Evolutionary conservation across 1,139 yeast genomes (phyloP), one percentile per base, ranked within the genome.

Genomic region (Debaryomyces nepalensis): DNA sequence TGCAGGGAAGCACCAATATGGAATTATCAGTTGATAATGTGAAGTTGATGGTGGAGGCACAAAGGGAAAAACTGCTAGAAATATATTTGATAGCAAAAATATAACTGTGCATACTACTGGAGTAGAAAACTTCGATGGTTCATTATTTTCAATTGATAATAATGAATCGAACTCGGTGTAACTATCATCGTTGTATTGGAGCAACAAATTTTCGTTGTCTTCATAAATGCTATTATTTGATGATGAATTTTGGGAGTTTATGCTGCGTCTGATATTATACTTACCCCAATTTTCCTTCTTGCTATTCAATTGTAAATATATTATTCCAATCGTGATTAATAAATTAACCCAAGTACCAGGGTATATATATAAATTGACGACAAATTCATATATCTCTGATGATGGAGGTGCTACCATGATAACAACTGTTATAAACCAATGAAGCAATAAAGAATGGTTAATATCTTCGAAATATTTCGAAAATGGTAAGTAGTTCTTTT

Each of bases 401-500:
- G 75, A 69, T 18, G 81, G 81, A 8, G 80, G 81, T 0, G 63
- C 63, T 7, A 76, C 62, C 21, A 76, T 55, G 2, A 74, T 69
- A 1, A 74, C 35, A 4, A 74, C 76, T 1, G 79, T 73, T 30
- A 75, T 65, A n/a, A 61, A 42, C 80, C 81, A 75, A 52, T 76
- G 81, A 20, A 75, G 58, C 2, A 64, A 24, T 26, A 76, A 57
- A 2, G 75, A 60, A 47, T 62, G 58, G 51, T 79, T 75, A 56
- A 83, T 73, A 39, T 82, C 64, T 18, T 78, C 75, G 68, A 77
- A 80, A 44, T 79, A 70, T 10, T 60, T 60, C 6, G 90, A 79
- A 55, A 81, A 84, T 21, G 95, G 95, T 33, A 87, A 58, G 46
- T 84, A 77, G 49, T 86, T 85, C 56, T 84, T 90, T 49, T 80